Evolutionary conservation across 257 asterid genomes (phyloP).

Genomic region (Forsythia viridissima): DNA sequence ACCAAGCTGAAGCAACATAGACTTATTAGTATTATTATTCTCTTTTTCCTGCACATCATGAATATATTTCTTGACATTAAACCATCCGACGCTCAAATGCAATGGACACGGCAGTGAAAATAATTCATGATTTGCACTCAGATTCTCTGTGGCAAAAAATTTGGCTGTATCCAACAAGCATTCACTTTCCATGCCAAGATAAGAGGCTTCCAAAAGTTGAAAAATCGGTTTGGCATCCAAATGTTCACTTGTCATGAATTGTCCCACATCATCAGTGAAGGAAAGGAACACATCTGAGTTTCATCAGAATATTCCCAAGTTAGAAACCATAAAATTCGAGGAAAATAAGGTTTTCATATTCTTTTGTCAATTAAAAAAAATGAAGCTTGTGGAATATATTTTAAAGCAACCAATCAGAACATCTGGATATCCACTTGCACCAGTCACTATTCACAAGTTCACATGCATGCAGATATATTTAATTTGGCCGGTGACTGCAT

Average conservation of each 20-base stretch:
- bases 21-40: neutral
- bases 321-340: neutral
- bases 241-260: constrained; percentile 1
- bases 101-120: constrained; percentile 27
- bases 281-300: constrained; percentile 37
- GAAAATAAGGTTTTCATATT: neutral
- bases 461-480: too few species aligned
- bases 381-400: neutral
- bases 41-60: constrained; percentile 14
- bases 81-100: constrained; percentile 58
- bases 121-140: neutral
- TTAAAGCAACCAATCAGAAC: too few species aligned
- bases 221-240: constrained; percentile 23
- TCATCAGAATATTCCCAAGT: neutral
- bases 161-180: constrained; percentile 28
- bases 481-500: too few species aligned
- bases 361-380: too few species aligned
- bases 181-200: constrained; percentile 42
- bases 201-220: constrained; percentile 56
- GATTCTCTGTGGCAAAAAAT: constrained; percentile 2
- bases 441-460: too few species aligned
- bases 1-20: constrained; percentile 39
- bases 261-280: constrained; percentile 28
- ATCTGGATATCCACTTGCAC: too few species aligned
- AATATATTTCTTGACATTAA: constrained; percentile 39